Conservation (phyloP, 345 rosid species). For the Passiflora organensis region DNA sequence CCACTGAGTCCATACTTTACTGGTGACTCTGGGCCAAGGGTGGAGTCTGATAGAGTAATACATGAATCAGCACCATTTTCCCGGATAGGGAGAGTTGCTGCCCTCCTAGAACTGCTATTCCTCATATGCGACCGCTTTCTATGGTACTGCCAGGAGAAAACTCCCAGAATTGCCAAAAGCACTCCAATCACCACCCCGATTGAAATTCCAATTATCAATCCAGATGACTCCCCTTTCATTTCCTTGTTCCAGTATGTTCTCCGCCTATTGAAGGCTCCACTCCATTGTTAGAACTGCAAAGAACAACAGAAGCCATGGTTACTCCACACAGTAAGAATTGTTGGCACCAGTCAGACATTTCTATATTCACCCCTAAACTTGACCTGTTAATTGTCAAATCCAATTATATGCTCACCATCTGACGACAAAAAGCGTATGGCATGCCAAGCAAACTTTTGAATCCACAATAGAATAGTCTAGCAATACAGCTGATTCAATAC, state of each 20-base stretch:
- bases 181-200: slow-evolving; percentile 92
- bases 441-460: background rate
- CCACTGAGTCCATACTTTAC: slow-evolving; percentile 59
- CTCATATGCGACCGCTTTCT: slow-evolving; percentile 83
- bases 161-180: slow-evolving; percentile 55
- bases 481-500: slow-evolving; percentile 1
- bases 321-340: background rate
- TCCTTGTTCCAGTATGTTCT: slow-evolving; percentile 22
- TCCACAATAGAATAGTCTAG: slow-evolving; percentile 11
- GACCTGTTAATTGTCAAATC: no score
- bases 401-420: no score
- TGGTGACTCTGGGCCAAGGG: slow-evolving; percentile 81
- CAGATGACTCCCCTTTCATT: slow-evolving; percentile 79
- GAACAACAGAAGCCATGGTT: slow-evolving; percentile 16
- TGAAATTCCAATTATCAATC: slow-evolving; percentile 83
- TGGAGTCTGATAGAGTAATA: slow-evolving; percentile 70
- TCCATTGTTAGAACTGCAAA: slow-evolving; percentile 49
- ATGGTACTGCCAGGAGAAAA: slow-evolving; percentile 57
- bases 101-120: slow-evolving; percentile 79
- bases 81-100: slow-evolving; percentile 68
- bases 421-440: no score
- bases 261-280: slow-evolving; percentile 28
- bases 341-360: slow-evolving; percentile 8
- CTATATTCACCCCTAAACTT: background rate
- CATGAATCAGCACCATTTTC: slow-evolving; percentile 74